phyloP scores from a whole-genome alignment of 345 rosid species.

The Erysimum cheiranthoides region DNA sequence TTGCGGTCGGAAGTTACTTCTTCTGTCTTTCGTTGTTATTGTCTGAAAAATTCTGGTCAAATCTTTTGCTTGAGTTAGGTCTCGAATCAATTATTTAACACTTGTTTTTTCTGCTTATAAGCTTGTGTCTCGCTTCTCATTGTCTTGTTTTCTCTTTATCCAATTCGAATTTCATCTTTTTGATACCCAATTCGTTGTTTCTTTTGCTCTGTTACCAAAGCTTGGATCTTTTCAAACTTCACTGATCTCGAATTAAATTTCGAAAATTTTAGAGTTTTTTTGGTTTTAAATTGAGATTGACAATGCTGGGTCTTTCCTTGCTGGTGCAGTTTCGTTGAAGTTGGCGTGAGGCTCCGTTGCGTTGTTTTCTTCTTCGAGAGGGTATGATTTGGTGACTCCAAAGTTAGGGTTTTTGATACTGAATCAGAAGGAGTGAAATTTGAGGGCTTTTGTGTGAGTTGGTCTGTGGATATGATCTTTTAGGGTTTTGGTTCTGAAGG shows the following conservation, averaged over 20 bases:
- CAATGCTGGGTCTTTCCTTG: constrained; percentile 46
- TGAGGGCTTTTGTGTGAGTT: constrained; percentile 45
- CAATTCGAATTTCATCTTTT: constrained; percentile 31
- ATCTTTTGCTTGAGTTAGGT: constrained; percentile 44
- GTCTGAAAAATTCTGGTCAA: constrained; percentile 54
- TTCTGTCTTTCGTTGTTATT: constrained; percentile 37
- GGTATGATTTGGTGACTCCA: constrained; percentile 46
- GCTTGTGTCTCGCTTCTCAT: constrained; percentile 53
- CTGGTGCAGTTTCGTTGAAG: constrained; percentile 56
- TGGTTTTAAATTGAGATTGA: constrained; percentile 47
- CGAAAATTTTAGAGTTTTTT: constrained; percentile 39
- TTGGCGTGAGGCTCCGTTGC: constrained; percentile 36
- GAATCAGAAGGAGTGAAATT: constrained; percentile 36
- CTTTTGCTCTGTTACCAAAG: constrained; percentile 52
- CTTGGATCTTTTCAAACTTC: constrained; percentile 48
- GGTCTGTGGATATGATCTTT: constrained; percentile 56
- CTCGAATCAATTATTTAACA: constrained; percentile 44
- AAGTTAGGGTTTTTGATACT: constrained; percentile 68
- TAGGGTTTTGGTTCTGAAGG: constrained; percentile 66
- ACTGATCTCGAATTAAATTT: constrained; percentile 70
- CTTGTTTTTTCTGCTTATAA: constrained; percentile 47
- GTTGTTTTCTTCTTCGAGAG: constrained; percentile 38
- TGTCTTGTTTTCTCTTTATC: constrained; percentile 33
- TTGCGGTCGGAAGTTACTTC: constrained; percentile 26
- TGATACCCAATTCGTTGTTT: constrained; percentile 41